Percentiles rank a stretch among this genome's conserved stretches.
These are phyloP conservation scores for Punica granatum DNA, from an alignment of 345 rosid species.

Conservation along the genomic window DNA sequence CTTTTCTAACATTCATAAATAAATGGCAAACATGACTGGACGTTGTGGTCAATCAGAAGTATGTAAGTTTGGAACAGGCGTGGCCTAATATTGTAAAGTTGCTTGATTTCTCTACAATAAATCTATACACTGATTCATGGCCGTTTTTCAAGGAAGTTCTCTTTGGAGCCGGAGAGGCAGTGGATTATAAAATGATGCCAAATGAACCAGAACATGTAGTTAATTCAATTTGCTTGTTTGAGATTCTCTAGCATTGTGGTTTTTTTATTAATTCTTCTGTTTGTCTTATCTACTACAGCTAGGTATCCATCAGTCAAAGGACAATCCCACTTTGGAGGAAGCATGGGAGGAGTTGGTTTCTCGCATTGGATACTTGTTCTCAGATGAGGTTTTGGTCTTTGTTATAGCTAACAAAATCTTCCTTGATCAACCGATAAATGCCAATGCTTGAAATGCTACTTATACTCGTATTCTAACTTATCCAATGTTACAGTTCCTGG, in stretches of 20 bases:
- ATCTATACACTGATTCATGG: background rate
- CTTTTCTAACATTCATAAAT: background rate
- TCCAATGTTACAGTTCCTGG: constrained; percentile 49
- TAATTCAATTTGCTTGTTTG: background rate
- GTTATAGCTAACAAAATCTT: background rate
- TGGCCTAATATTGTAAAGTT: background rate
- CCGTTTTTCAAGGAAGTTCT: background rate
- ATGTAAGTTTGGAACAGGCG: background rate
- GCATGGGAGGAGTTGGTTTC: constrained; percentile 49
- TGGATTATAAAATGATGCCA: background rate
- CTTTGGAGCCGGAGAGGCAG: background rate
- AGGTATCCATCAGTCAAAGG: constrained; percentile 36
- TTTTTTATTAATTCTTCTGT: background rate
- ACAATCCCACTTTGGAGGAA: constrained; percentile 48
- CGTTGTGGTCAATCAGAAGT: background rate
- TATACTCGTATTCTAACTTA: constrained; percentile 4
- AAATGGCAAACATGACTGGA: background rate
- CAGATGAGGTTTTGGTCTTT: constrained; percentile 54
- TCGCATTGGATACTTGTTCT: constrained; percentile 47
- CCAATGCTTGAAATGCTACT: background rate
- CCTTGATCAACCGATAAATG: background rate
- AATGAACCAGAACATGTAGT: background rate
- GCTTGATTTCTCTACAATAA: background rate
- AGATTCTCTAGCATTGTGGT: background rate
- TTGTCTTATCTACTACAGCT: constrained; percentile 42